Conservation (phyloP, 2,329 filamentous ascomycete species). For the Pseudopyrenochaeta lycopersici region DNA sequence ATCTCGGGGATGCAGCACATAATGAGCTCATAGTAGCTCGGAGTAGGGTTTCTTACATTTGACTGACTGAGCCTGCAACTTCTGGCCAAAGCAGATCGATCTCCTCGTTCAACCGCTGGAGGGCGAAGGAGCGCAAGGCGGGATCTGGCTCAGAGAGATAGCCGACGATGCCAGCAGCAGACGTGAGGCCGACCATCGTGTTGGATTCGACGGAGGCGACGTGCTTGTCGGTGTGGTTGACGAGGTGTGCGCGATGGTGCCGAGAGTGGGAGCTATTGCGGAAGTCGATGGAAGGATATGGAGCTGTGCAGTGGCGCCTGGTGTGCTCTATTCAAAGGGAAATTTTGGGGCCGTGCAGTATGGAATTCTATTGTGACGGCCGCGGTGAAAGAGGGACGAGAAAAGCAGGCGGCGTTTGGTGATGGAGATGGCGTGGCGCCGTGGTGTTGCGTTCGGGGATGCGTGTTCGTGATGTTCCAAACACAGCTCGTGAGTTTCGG, state of each 20-base stretch:
- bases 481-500: conserved; percentile 30
- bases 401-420: conserved; percentile 33
- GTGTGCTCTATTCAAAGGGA: conserved; percentile 28
- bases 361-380: conserved; percentile 13
- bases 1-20: background rate
- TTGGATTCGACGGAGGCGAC: conserved; percentile 16
- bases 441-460: conserved; percentile 36
- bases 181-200: conserved; percentile 89
- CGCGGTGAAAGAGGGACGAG: conserved; percentile 43
- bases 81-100: conserved; percentile 98
- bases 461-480: conserved; percentile 35
- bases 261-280: conserved; percentile 30
- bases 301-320: conserved; percentile 48
- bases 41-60: conserved; percentile 76
- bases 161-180: conserved; percentile 91
- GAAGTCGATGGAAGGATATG: conserved; percentile 48
- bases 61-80: conserved; percentile 87
- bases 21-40: conserved; percentile 3
- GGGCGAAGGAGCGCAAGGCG: conserved; percentile 91
- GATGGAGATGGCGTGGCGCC: conserved; percentile 44
- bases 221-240: conserved; percentile 18
- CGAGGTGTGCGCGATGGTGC: conserved; percentile 28
- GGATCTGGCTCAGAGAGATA: conserved; percentile 95
- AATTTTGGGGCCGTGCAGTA: conserved; percentile 17
- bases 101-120: conserved; percentile 94